These are phyloP conservation scores for Phylloporus sp. DNA, from an alignment of 1,284 basidiomycete species.

Conservation along the genomic window DNA sequence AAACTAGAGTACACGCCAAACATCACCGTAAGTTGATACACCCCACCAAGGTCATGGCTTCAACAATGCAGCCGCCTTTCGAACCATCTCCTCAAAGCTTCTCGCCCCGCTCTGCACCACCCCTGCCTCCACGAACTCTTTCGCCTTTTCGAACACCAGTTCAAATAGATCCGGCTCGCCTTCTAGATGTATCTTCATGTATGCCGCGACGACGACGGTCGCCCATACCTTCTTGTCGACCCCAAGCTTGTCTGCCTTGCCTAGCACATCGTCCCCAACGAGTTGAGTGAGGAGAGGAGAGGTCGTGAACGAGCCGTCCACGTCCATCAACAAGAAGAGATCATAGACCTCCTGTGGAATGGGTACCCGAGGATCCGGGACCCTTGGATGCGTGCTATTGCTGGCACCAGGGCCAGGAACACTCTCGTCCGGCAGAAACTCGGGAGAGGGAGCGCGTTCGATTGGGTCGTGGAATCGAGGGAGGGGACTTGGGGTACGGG, in stretches of 20 bases:
- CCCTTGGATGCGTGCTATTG: background rate
- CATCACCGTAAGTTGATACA: too few relatives aligned
- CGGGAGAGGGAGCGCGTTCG: conserved; percentile 30
- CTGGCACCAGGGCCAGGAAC: background rate
- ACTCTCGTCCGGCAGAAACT: conserved; percentile 23
- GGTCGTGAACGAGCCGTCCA: conserved; percentile 51
- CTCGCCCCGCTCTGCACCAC: background rate
- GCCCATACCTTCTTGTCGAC: conserved; percentile 42
- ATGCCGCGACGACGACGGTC: conserved; percentile 46
- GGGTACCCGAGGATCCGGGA: background rate
- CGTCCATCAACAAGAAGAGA: conserved; percentile 44
- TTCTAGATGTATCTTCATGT: conserved; percentile 37
- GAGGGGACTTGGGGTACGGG: conserved; percentile 30
- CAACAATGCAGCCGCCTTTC: conserved; percentile 18
- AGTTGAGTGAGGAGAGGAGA: conserved; percentile 34
- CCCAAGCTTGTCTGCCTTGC: conserved; percentile 28
- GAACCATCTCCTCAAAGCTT: conserved; percentile 28
- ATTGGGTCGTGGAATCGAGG: conserved; percentile 24
- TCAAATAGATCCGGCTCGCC: conserved; percentile 42
- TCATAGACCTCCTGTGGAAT: conserved; percentile 35
- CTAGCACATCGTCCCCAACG: conserved; percentile 33
- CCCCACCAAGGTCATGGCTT: background rate
- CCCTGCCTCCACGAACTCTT: conserved; percentile 33
- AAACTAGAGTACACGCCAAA: background rate
- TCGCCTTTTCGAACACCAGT: conserved; percentile 41